phyloP scores from a whole-genome alignment of 1,139 yeast species.

The Saccharomycopsis crataegensis region DNA sequence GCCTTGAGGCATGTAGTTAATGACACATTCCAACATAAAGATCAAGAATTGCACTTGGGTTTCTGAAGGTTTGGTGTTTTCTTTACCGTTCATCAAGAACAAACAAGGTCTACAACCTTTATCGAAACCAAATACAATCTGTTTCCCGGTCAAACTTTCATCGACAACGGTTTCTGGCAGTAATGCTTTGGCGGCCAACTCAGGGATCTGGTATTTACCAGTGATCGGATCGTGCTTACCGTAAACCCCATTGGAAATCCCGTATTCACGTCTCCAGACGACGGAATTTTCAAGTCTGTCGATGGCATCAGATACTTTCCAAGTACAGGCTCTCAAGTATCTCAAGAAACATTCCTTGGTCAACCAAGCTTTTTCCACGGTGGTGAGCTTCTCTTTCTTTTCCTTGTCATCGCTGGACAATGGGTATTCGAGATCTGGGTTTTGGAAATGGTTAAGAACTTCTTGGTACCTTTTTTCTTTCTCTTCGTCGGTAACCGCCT shows the following conservation, averaged over 20 bases:
- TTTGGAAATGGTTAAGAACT: slow-evolving; percentile 53
- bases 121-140: slow-evolving; percentile 83
- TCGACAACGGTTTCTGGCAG: slow-evolving; percentile 55
- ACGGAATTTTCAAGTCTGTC: slow-evolving; percentile 68
- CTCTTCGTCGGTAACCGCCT: slow-evolving; percentile 27
- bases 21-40: slow-evolving; percentile 81
- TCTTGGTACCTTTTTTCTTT: slow-evolving; percentile 51
- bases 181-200: slow-evolving; percentile 31
- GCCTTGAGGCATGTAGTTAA: slow-evolving; percentile 92
- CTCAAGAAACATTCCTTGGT: slow-evolving; percentile 84
- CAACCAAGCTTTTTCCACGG: slow-evolving; percentile 79
- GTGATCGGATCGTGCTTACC: slow-evolving; percentile 29
- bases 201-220: slow-evolving; percentile 11
- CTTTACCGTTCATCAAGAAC: slow-evolving; percentile 85
- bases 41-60: slow-evolving; percentile 91
- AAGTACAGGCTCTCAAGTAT: slow-evolving; percentile 84
- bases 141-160: slow-evolving; percentile 85
- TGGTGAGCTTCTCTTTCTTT: slow-evolving; percentile 34
- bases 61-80: slow-evolving; percentile 79
- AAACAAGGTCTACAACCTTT: slow-evolving; percentile 84
- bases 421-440: slow-evolving; percentile 32
- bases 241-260: slow-evolving; percentile 48
- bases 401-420: slow-evolving; percentile 29
- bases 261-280: slow-evolving; percentile 90
- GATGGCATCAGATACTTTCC: slow-evolving; percentile 67